Evolutionary conservation across 2,329 filamentous ascomycete genomes (phyloP).

Genomic region (Neospermospora avenae): DNA sequence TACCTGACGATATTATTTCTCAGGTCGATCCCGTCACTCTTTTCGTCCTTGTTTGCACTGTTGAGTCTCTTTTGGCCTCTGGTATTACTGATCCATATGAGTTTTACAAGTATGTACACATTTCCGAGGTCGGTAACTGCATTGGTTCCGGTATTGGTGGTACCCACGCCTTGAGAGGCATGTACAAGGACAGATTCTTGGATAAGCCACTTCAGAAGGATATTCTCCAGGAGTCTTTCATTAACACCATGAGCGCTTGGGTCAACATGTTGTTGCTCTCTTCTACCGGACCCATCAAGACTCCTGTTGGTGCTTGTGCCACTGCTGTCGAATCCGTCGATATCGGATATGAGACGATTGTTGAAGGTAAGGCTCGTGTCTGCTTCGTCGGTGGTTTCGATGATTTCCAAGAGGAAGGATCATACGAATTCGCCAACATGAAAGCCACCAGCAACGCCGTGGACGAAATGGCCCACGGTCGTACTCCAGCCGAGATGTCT

Average conservation of each 20-base stretch:
- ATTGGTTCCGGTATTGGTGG: constrained; percentile 98
- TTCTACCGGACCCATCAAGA: constrained; percentile 97
- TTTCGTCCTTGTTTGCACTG: constrained; percentile 90
- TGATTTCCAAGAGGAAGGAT: constrained; percentile 98
- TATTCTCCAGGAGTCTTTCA: constrained; percentile 98
- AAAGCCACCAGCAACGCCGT: constrained; percentile 98
- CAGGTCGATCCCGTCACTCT: constrained; percentile 97
- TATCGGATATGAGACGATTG: constrained; percentile 96
- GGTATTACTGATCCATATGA: constrained; percentile 99
- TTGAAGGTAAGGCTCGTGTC: constrained; percentile 95
- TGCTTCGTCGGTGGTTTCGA: constrained; percentile 99
- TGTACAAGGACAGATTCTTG: constrained; percentile 97
- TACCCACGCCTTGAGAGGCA: constrained; percentile 84
- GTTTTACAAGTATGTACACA: constrained; percentile 99
- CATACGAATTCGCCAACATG: constrained; percentile 99
- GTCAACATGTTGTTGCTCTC: constrained; percentile 98
- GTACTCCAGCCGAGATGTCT: constrained; percentile 96
- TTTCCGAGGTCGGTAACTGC: constrained; percentile 97
- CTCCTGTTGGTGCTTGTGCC: constrained; percentile 94
- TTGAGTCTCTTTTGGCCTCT: constrained; percentile 83
- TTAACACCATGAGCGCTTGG: constrained; percentile 99
- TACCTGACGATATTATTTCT: constrained; percentile 95
- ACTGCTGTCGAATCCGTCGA: constrained; percentile 97
- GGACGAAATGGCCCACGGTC: constrained; percentile 91
- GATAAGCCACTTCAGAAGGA: constrained; percentile 98